A percentile compares a stretch with the other conserved stretches of the same genome.
Evolutionary conservation across 2,329 filamentous ascomycete species (phyloP).

Genomic region (Ceratocystis albifundus): DNA sequence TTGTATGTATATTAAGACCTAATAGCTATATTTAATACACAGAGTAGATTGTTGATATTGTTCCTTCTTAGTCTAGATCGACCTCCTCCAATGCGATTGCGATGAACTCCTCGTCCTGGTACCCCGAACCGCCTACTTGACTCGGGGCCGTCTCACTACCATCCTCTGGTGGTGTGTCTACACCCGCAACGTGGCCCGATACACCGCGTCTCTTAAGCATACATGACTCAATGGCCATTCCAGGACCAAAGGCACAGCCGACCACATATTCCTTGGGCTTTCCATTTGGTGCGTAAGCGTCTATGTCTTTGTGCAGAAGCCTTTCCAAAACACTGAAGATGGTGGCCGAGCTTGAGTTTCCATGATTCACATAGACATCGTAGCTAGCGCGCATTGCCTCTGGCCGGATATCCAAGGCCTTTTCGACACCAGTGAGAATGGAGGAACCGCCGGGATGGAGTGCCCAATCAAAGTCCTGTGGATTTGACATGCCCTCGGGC

Average conservation of each 20-base stretch:
- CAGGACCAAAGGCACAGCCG: conserved; percentile 58
- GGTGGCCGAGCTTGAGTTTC: conserved; percentile 59
- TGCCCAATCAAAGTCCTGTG: conserved; percentile 59
- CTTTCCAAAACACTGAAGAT: conserved; percentile 56
- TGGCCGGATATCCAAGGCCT: conserved; percentile 43
- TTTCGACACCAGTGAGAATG: conserved; percentile 53
- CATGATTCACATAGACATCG: conserved; percentile 55
- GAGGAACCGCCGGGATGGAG: conserved; percentile 59
- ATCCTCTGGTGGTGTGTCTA: conserved; percentile 44
- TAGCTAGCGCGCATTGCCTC: conserved; percentile 60
- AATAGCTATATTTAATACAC: neutral
- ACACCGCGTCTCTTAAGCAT: conserved; percentile 43
- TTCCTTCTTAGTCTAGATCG: conserved; percentile 25
- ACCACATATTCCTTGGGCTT: conserved; percentile 47
- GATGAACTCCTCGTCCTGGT: conserved; percentile 25
- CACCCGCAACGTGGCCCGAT: conserved; percentile 28
- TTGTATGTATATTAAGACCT: neutral
- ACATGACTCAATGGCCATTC: conserved; percentile 57
- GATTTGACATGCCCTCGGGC: conserved; percentile 35
- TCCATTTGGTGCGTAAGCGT: conserved; percentile 41
- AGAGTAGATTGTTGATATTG: neutral
- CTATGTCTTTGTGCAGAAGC: conserved; percentile 49
- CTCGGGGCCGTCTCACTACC: conserved; percentile 39
- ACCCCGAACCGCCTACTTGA: conserved; percentile 32
- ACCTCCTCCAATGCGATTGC: conserved; percentile 25